Base-by-base conservation (phyloP, 805 yeast genomes). In the Starmerella vitae region DNA sequence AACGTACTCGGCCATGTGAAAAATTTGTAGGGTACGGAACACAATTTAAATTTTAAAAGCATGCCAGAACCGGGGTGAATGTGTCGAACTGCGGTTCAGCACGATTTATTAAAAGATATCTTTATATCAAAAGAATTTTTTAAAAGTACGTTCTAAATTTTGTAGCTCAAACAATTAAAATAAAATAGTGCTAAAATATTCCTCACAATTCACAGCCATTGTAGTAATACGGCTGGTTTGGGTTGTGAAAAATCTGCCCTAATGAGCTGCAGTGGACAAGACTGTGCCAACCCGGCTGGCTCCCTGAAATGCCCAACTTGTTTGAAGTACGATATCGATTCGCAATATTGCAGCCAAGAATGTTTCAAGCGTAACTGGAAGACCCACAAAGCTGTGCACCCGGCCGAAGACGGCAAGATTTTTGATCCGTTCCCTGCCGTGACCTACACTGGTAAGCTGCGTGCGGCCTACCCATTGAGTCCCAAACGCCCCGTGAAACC, bases 291-390 rank as follows among this genome's bases (percentile, higher is more conserved):
- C 52, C 70, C 67, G 27, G 85, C 94, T 12, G 78, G 93, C 17
- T 60, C 68, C 30, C 65, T 91, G 48, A 85, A 85, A 57, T 91
- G 98, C 59, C 98, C 98, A 0, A 66, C 86, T 13, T 91, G 98
- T 60, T 62, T 91, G 45, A 86, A 91, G 55, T 68, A 68, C 44
- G 82, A 75, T 13, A 50, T 72, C 36, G 64, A 67, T 30, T 64
- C 72, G 35, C 68, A 68, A 15, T 91, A 88, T 61, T 91, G 98
- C 63, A 70, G 76, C 54, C 94, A 86, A 48, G 62, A 62, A 1
- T 88, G 98, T 60, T 88, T 83, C 64, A 74, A 79, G 55, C 63
- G 78, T n/a, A 57, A 58, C 49, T 59, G 63, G 63, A 26, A 49
- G 19, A 38, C 28, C 13, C 98, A 88, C 58, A 86, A 85, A 63